Evolutionary conservation across 2,329 filamentous ascomycete genomes (phyloP).

Genomic region (Colletotrichum sp.): DNA sequence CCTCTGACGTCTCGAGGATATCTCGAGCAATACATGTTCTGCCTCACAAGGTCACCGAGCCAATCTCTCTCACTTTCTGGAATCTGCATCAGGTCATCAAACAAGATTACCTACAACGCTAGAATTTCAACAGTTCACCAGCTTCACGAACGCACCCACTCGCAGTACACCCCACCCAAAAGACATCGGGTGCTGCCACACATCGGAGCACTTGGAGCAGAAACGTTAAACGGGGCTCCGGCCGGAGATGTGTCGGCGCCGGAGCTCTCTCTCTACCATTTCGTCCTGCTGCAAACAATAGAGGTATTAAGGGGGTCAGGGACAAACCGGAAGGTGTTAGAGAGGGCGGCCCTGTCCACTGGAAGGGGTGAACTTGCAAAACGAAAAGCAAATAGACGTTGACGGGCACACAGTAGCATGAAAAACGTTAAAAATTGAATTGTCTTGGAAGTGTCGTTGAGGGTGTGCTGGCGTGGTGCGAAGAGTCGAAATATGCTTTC

Average conservation of each 20-base stretch:
- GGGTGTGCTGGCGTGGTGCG: neutral
- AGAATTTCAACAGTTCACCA: neutral
- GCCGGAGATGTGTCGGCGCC: neutral
- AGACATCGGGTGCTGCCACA: neutral
- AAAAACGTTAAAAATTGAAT: constrained; percentile 10
- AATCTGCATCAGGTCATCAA: neutral
- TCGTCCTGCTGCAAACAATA: neutral
- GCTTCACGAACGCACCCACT: neutral
- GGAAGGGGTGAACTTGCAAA: neutral
- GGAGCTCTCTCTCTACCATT: neutral
- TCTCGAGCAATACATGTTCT: neutral
- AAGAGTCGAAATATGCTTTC: neutral
- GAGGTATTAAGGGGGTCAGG: neutral
- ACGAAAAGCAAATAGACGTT: neutral
- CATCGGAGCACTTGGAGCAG: neutral
- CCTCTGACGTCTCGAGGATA: neutral
- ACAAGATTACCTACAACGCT: neutral
- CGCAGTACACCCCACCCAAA: neutral
- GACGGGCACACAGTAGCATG: neutral
- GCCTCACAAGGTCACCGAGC: neutral
- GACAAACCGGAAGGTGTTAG: neutral
- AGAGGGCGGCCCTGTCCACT: neutral
- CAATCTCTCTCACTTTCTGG: neutral
- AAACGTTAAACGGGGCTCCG: neutral
- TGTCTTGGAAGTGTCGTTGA: neutral